Evolutionary conservation across 805 yeast genomes (phyloP).

Genomic region (Lachancea nothofagi): DNA sequence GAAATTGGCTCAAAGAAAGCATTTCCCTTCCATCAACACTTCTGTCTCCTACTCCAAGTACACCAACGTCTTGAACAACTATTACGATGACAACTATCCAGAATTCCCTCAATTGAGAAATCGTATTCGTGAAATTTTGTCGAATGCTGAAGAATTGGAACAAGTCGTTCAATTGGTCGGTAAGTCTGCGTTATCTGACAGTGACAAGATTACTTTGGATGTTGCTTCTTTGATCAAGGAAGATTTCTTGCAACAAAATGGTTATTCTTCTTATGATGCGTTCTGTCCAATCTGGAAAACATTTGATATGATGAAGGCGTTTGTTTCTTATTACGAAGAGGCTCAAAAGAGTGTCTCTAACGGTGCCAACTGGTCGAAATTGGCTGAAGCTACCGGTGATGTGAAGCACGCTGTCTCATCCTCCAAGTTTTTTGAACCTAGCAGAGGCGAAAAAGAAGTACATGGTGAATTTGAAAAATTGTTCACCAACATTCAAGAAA

Average conservation of each 20-base stretch:
- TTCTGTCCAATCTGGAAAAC: slow-evolving; percentile 99
- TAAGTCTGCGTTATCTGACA: slow-evolving; percentile 93
- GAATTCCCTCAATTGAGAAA: slow-evolving; percentile 89
- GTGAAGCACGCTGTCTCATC: slow-evolving; percentile 91
- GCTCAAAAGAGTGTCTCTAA: slow-evolving; percentile 94
- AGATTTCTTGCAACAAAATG: slow-evolving; percentile 98
- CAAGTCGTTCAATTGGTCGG: slow-evolving; percentile 99
- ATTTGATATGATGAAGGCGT: slow-evolving; percentile 94
- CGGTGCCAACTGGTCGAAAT: slow-evolving; percentile 93
- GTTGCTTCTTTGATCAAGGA: slow-evolving; percentile 89
- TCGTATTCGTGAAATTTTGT: slow-evolving; percentile 86
- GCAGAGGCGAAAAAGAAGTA: slow-evolving; percentile 78
- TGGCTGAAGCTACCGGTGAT: slow-evolving; percentile 82
- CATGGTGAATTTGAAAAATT: slow-evolving; percentile 72
- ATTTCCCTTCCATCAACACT: slow-evolving; percentile 98
- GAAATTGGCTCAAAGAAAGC: slow-evolving; percentile 98
- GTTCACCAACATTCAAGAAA: slow-evolving; percentile 70
- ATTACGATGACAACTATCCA: slow-evolving; percentile 79
- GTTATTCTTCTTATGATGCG: slow-evolving; percentile 96
- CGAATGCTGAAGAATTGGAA: slow-evolving; percentile 97
- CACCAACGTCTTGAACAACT: slow-evolving; percentile 78
- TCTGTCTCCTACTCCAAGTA: slow-evolving; percentile 95
- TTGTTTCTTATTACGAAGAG: slow-evolving; percentile 87
- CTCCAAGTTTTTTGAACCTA: slow-evolving; percentile 93
- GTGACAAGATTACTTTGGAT: slow-evolving; percentile 94